Percentiles rank a stretch among this genome's conserved stretches.
Evolutionary conservation across 1,284 basidiomycete species (phyloP).

Genomic region (Boletus nobilissimus): DNA sequence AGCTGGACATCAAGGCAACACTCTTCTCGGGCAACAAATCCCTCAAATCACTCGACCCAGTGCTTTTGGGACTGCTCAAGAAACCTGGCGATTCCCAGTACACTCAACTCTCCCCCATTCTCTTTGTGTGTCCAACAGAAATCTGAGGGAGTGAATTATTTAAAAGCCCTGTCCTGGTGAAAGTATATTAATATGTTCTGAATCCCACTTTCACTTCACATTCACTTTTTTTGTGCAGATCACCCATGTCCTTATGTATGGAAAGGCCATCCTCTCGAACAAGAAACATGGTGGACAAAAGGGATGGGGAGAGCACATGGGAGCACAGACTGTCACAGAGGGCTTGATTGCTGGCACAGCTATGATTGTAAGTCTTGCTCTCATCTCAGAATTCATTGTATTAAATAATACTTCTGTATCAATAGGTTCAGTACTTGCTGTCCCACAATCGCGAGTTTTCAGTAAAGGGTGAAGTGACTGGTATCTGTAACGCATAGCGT

Average conservation of each 20-base stretch:
- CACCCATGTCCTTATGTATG: constrained; percentile 10
- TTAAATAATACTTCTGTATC: no score
- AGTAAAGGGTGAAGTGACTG: not conserved
- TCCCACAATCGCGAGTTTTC: constrained; percentile 3
- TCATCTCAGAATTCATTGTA: no score
- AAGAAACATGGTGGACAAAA: constrained; percentile 24
- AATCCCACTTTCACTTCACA: no score
- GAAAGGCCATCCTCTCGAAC: constrained; percentile 19
- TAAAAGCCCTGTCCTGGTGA: not conserved
- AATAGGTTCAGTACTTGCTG: constrained; percentile 19
- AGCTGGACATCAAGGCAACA: not conserved
- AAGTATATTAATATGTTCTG: not conserved
- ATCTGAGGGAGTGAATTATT: not conserved
- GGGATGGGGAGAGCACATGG: constrained; percentile 8
- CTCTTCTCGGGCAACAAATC: constrained; percentile 7
- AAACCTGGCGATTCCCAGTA: not conserved
- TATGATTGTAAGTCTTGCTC: constrained; percentile 9
- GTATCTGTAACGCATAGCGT: no score
- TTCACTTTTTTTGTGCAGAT: constrained; percentile 4
- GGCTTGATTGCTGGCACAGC: constrained; percentile 22
- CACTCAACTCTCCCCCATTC: constrained; percentile 7
- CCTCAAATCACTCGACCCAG: constrained; percentile 2
- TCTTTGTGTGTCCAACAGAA: not conserved
- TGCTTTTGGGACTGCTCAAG: constrained; percentile 12
- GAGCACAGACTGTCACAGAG: constrained; percentile 12